Base-by-base conservation (phyloP, 441 rosid genomes). In the Dalechampia spathulata region DNA sequence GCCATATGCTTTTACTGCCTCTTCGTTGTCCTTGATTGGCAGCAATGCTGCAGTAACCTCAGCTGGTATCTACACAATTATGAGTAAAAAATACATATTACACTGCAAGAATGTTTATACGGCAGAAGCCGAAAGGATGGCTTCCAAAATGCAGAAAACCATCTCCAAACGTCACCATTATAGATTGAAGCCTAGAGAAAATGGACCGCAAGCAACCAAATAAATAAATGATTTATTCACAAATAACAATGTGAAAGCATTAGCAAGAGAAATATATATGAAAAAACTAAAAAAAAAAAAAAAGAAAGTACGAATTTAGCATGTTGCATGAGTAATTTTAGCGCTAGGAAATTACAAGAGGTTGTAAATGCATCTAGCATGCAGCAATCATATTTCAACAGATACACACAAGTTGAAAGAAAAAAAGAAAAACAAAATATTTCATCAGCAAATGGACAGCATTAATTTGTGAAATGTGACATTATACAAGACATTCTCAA, bases 1-100 rank as follows among this genome's bases (percentile, higher is more conserved):
- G 47, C 98, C 98, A 67, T 68, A 92, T 36, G 92, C 76, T 70
- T 79, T 86, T 17, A 89, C 97, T 37, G 97, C 97, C 79, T 92
- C 97, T 19, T 92, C 99, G 52, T 89, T 92, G 65, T 92, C 97
- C 75, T 85, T 83, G 67, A 92, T 92, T 64, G 96, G 85, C 68
- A 86, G 90, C 74, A 93, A 75, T 60, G 99, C 97, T 69, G 88
- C 85, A 57, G 72, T 83, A 30, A 93, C 56, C 77, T 93, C 99
- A 42, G 70, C 81, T 27, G 97, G 99, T 58, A 92, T 82, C 96
- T 86, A 39, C 21, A 48, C 22, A 8, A 4, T 25, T 34, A 27
- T 19, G 5, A 48, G 8, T 3, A 8, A 30, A 30, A 58, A 32
- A 52, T 37, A 8, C 5, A 34, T 15, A 15, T 43, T 44, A 57